Conservation (phyloP, 208 protist species). For the Leishmania mexicana region DNA sequence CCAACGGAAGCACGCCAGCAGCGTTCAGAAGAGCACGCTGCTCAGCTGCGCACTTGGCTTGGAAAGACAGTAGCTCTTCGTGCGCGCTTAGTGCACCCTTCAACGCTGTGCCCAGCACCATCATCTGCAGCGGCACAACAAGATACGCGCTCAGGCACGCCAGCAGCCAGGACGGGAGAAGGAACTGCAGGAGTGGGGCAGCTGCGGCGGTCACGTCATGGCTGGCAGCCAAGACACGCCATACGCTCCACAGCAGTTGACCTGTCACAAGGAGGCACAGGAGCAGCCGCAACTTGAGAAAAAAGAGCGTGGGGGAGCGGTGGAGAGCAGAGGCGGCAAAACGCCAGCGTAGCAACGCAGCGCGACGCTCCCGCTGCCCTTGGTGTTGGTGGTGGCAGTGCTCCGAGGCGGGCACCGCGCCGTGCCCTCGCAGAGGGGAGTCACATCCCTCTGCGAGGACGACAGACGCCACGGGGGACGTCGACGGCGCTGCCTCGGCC, state of each 20-base stretch:
- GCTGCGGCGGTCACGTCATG: neutral
- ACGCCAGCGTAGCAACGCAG: conserved; percentile 15
- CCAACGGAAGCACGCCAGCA: neutral
- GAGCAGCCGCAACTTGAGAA: conserved; percentile 36
- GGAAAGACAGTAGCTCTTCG: conserved; percentile 28
- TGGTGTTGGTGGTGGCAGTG: neutral
- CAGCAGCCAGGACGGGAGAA: conserved; percentile 23
- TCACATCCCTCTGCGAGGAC: neutral
- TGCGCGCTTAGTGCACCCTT: conserved; percentile 21
- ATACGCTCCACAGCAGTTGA: conserved; percentile 26
- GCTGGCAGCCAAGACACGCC: conserved; percentile 2
- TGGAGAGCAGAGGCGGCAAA: conserved; percentile 18
- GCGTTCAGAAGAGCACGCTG: conserved; percentile 24
- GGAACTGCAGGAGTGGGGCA: neutral
- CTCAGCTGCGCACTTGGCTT: conserved; percentile 22
- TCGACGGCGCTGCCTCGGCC: neutral
- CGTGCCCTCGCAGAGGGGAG: neutral
- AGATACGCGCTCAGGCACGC: conserved; percentile 22
- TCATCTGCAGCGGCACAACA: conserved; percentile 7
- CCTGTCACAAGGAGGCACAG: conserved; percentile 34
- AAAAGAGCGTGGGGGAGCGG: conserved; percentile 23
- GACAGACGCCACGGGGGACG: neutral
- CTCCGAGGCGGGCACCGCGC: neutral
- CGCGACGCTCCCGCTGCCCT: conserved; percentile 1
- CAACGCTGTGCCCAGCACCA: conserved; percentile 25